A percentile compares a stretch with the other conserved stretches of the same genome.
These are phyloP conservation scores for Afroboletus lepidellus DNA, from an alignment of 1,284 basidiomycete species.

Conservation along the genomic window DNA sequence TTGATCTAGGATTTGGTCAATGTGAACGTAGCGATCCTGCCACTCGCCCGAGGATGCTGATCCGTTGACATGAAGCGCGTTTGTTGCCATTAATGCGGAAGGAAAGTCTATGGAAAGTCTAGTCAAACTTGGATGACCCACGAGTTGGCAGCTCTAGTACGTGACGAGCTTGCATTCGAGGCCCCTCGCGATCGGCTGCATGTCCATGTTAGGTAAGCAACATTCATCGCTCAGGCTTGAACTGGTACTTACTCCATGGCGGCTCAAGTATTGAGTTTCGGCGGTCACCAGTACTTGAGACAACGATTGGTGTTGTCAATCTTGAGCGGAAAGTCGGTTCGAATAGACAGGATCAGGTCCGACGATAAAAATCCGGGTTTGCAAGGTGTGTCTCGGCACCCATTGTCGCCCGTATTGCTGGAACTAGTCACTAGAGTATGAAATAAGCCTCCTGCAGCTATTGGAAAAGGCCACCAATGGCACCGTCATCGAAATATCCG, in stretches of 20 bases:
- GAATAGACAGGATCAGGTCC: slow-evolving; percentile 87
- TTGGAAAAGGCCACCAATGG: slow-evolving; percentile 96
- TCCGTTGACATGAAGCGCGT: slow-evolving; percentile 28
- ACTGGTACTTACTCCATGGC: slow-evolving; percentile 9
- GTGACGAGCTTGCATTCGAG: neutral
- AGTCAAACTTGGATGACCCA: slow-evolving; percentile 3
- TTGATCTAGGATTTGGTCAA: slow-evolving; percentile 79
- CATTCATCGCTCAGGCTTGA: neutral
- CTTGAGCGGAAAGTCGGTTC: slow-evolving; percentile 83
- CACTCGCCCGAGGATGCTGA: slow-evolving; percentile 50
- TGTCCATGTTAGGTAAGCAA: slow-evolving; percentile 27
- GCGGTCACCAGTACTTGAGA: slow-evolving; percentile 82
- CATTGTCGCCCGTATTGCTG: slow-evolving; percentile 1
- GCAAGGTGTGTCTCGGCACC: slow-evolving; percentile 51
- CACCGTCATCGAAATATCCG: slow-evolving; percentile 92
- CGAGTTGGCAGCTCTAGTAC: neutral
- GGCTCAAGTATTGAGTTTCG: slow-evolving; percentile 53
- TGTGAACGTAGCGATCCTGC: slow-evolving; percentile 71
- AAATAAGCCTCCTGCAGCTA: slow-evolving; percentile 87
- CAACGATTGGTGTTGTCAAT: slow-evolving; percentile 86
- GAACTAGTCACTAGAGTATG: slow-evolving; percentile 67
- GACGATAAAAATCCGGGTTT: slow-evolving; percentile 95
- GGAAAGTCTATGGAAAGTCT: slow-evolving; percentile 18
- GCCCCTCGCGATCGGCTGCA: slow-evolving; percentile 9
- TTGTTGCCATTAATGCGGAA: slow-evolving; percentile 33